phyloP scores from a whole-genome alignment of 1,139 yeast species.

The Candida buenavistaensis region DNA sequence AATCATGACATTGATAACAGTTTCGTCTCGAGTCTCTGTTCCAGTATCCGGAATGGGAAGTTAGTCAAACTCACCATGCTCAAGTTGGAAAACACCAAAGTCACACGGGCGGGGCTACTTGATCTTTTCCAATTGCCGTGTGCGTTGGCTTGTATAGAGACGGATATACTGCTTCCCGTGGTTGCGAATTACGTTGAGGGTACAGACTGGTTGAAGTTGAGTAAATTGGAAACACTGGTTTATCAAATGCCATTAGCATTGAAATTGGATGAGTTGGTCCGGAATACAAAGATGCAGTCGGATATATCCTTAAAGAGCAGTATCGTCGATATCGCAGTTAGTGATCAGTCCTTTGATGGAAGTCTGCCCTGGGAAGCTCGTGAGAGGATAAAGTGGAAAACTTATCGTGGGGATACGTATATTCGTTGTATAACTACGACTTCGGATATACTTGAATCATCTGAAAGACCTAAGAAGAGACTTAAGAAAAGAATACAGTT shows the following conservation, averaged over 20 bases:
- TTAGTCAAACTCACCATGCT: conserved; percentile 25
- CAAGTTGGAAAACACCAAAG: conserved; percentile 17
- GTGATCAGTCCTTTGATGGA: too few species aligned
- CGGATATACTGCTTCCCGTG: conserved; percentile 13
- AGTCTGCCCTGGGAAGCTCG: too few species aligned
- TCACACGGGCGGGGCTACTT: conserved; percentile 12
- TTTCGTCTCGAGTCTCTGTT: conserved; percentile 25
- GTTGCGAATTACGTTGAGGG: conserved; percentile 8
- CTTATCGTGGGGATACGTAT: background rate
- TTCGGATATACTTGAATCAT: background rate
- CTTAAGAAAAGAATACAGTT: conserved; percentile 12
- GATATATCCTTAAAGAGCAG: background rate
- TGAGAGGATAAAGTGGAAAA: background rate
- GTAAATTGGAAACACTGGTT: conserved; percentile 14
- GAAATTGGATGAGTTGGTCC: conserved; percentile 19
- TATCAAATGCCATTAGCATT: conserved; percentile 28
- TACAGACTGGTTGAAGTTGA: conserved; percentile 24
- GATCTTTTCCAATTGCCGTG: conserved; percentile 14
- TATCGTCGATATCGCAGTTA: background rate
- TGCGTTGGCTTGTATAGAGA: conserved; percentile 27
- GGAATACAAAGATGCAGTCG: too few species aligned
- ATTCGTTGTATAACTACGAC: background rate
- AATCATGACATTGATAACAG: conserved; percentile 32
- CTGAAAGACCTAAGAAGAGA: background rate
- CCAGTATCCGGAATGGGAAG: conserved; percentile 25